phyloP scores from a whole-genome alignment of 73 alveolate genomes.

The Paramecium bursaria region DNA sequence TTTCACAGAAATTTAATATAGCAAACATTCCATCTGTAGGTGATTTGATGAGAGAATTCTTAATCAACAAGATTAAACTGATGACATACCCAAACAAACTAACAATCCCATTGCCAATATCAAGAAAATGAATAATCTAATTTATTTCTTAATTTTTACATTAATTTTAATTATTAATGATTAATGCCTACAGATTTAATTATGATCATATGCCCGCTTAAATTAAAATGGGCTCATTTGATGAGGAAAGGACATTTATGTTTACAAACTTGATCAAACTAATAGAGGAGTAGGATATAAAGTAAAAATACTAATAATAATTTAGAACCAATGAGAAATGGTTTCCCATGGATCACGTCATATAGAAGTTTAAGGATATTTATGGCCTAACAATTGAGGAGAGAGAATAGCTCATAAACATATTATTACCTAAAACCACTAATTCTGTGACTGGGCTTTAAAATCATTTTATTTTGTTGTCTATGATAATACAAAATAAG shows the following conservation, averaged over 20 bases:
- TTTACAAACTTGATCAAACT: constrained; percentile 18
- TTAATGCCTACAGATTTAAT: constrained; percentile 56
- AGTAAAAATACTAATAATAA: neutral
- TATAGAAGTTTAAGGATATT: constrained; percentile 24
- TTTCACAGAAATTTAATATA: constrained; percentile 28
- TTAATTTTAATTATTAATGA: constrained; percentile 31
- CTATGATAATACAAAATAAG: constrained; percentile 55
- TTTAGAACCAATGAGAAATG: constrained; percentile 37
- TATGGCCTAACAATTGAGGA: constrained; percentile 33
- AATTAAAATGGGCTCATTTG: constrained; percentile 27
- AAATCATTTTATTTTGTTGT: constrained; percentile 17
- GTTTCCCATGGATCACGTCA: constrained; percentile 37
- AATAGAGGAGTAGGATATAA: constrained; percentile 32
- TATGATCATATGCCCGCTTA: constrained; percentile 52
- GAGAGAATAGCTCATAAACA: constrained; percentile 26
- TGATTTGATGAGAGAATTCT: constrained; percentile 20
- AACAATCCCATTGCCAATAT: constrained; percentile 1
- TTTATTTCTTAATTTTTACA: too few relatives aligned
- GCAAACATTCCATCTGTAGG: constrained; percentile 18
- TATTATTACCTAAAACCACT: neutral
- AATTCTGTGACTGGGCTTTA: constrained; percentile 41
- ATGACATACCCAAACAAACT: constrained; percentile 49
- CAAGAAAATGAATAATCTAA: too few relatives aligned
- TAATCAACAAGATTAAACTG: neutral
- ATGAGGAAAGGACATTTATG: constrained; percentile 22